Conservation (phyloP, 2,329 filamentous ascomycete species). For the Ophiocordyceps camponoti-floridani region DNA sequence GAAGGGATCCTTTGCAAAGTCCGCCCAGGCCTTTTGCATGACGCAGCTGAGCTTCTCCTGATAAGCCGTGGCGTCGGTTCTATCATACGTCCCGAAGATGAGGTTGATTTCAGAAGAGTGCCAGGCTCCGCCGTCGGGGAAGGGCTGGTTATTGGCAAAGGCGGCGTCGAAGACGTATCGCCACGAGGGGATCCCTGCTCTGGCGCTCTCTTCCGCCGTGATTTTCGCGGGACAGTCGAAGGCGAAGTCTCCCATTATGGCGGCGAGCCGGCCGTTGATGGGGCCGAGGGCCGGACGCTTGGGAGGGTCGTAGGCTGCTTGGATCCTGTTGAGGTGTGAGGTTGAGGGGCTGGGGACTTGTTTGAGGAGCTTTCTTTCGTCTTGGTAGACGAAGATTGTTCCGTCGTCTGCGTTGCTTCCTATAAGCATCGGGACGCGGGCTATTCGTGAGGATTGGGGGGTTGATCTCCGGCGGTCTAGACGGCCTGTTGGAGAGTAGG, state of each 20-base stretch:
- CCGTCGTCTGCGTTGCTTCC: constrained; percentile 9
- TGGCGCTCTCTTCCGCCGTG: constrained; percentile 13
- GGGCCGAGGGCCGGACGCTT: constrained; percentile 3
- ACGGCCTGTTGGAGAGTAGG: constrained; percentile 5
- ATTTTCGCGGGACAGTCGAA: constrained; percentile 7
- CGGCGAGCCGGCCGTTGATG: constrained; percentile 5
- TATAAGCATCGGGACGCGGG: constrained; percentile 8
- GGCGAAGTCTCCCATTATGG: constrained; percentile 6
- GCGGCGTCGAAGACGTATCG: constrained; percentile 27
- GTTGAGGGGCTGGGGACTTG: not conserved
- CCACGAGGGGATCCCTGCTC: constrained; percentile 20
- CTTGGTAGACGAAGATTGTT: not conserved
- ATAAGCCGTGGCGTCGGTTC: constrained; percentile 5
- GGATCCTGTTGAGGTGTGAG: not conserved
- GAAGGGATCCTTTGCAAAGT: constrained; percentile 10
- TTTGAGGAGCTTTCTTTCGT: not conserved
- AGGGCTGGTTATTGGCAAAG: constrained; percentile 25
- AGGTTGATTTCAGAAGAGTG: constrained; percentile 26
- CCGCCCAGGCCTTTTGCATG: constrained; percentile 12
- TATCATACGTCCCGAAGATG: constrained; percentile 19
- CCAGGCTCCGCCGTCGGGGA: constrained; percentile 17
- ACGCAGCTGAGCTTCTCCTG: constrained; percentile 5
- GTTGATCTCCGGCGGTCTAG: constrained; percentile 4
- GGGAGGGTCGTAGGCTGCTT: constrained; percentile 4
- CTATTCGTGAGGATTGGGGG: constrained; percentile 2